Base-by-base conservation (phyloP, 371 early-diverging fungal genomes). In the Blakeslea trispora region DNA sequence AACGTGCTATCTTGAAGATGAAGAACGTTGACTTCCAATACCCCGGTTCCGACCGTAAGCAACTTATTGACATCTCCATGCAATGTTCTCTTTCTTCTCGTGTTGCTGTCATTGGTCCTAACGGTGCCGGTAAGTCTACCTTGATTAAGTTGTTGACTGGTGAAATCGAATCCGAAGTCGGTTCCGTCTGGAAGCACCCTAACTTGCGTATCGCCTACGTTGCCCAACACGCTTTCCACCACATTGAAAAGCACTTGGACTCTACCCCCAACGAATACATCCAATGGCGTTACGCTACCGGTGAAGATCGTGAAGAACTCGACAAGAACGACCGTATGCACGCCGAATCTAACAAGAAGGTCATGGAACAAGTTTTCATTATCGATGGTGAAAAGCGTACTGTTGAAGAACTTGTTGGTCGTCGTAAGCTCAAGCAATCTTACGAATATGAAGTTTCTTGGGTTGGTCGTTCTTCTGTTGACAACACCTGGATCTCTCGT, bases 191-290 rank as follows among this genome's bases (percentile, higher is more conserved):
- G 81, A 88, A 86, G 79, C 90, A 90, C 65, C 89, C 89, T 32
- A 87, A 86, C 71, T 76, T 90, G 58, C 89, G 92, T 59, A 84
- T 91, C 65, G 92, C 87, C 23, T 94, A 93, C 65, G 92, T 94
- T 53, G 91, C 94, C 24, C 94, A 95, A 75, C 92, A 94, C 57
- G 90, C 91, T 52, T 91, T 92, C 86, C 89, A 91, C 69, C 91
- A 92, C 63, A 74, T 92, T 68, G 90, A 91, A 55, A 84, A 87
- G 68, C 93, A 92, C 61, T 68, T 89, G 68, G 90, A 90, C 55
- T 76, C 72, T 57, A 90, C 93, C 1, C 90, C 93, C 17, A 90
- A 90, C 74, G 84, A 86, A 49, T 92, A 92, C 69, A 86, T 92
- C 50, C 91, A 89, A 61, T 92, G 93, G 93, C 87, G 93, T 59